A percentile compares a stretch with the other conserved stretches of the same genome.
Evolutionary conservation across 768 basidiomycete species (phyloP).

Genomic region (Russula brevipes): DNA sequence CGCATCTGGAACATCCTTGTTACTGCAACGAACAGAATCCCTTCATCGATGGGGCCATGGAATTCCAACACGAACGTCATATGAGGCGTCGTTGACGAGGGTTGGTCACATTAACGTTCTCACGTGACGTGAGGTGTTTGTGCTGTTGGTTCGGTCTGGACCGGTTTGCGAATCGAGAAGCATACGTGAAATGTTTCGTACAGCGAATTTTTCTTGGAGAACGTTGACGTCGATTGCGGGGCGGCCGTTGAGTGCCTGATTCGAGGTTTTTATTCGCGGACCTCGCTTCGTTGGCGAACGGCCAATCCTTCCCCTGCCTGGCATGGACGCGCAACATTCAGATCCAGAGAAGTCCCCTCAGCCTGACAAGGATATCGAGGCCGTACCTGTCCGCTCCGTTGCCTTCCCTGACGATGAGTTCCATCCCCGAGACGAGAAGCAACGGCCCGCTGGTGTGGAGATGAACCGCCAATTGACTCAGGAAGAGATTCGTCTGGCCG

Average conservation of each 20-base stretch:
- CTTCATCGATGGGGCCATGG: too few species aligned
- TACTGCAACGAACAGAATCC: too few species aligned
- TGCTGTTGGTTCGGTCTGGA: neutral
- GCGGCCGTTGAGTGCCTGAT: neutral
- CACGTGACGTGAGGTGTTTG: neutral
- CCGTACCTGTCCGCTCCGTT: constrained; percentile 41
- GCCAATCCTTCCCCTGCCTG: neutral
- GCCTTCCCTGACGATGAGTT: constrained; percentile 42
- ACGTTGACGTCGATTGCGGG: neutral
- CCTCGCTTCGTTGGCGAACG: neutral
- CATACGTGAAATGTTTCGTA: too few species aligned
- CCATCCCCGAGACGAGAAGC: constrained; percentile 30
- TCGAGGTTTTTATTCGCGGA: neutral
- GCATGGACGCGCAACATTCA: constrained; percentile 11
- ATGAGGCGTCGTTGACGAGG: too few species aligned
- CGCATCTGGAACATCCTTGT: too few species aligned
- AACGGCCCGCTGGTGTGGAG: constrained; percentile 51
- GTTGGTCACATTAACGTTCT: too few species aligned
- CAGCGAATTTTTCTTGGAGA: neutral
- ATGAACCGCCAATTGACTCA: constrained; percentile 60
- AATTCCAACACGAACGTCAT: too few species aligned
- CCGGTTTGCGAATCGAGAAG: too few species aligned
- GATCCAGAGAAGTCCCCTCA: constrained; percentile 17
- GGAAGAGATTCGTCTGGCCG: constrained; percentile 61
- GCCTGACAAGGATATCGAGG: constrained; percentile 33